Evolutionary conservation across 805 yeast species (phyloP), one percentile per base, ranked within the genome.

Genomic region (Peterozyma toletana): DNA sequence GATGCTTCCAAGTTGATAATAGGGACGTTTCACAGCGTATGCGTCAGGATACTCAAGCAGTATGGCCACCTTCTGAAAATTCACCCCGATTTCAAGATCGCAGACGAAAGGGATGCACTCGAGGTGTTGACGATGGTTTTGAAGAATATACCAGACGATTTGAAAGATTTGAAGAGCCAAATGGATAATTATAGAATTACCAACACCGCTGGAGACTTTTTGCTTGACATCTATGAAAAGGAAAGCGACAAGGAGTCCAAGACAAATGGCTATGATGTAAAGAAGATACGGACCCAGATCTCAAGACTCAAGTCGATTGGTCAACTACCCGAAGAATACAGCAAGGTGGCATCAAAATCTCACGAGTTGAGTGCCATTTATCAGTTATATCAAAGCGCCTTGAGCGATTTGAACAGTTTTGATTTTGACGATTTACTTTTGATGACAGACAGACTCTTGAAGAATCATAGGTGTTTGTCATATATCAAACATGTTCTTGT

Each of bases 21-120:
- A 31, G 98, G 97, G 1, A 93, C 98, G 0, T 91, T 91, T 59
- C 99, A 91, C 59, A 78, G 95, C 40, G 72, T 91, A 13, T 87
- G 96, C 56, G 71, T 72, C 46, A 62, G 79, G 38, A 67, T 84
- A 30, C 59, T 89, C 29, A 67, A 71, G 46, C 66, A 64, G 17
- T 75, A 75, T 59, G 91, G 93, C 3, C 45, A 57, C 13, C 49
- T 53, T 30, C 13, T 31, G 13, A 14, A 14, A 13, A 13, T 31
- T 5, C 52, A 55, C 16, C 62, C 80, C 3, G 56, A 57, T 0
- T 77, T 69, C 59, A 69, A 70, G 41, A 75, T 87, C 29, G 83
- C 86, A 2, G 86, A 80, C 51, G 84, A 80, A 38, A 69, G 74
- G 34, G 96, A 86, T 54, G 61, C 78, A 18, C 52, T 52, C 18